Percentiles rank a stretch among this genome's conserved stretches.
These are phyloP conservation scores for Millerozyma miso DNA, from an alignment of 805 yeast genomes.

Conservation along the genomic window DNA sequence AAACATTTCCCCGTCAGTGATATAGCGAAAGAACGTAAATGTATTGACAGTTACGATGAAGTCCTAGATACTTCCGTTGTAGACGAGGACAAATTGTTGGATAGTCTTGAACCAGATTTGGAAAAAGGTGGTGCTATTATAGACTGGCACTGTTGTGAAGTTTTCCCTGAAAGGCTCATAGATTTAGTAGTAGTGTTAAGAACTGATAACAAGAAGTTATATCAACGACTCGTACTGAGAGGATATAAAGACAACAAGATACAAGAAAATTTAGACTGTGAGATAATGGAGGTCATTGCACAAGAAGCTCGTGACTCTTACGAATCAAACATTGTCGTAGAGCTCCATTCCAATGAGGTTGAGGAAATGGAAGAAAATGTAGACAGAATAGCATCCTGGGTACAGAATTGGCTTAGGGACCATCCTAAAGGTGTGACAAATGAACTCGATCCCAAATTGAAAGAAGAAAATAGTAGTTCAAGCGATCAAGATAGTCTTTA, in stretches of 20 bases:
- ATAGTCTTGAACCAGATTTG: constrained; percentile 71
- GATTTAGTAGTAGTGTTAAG: constrained; percentile 89
- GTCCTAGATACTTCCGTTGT: constrained; percentile 82
- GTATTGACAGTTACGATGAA: constrained; percentile 83
- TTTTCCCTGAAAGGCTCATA: constrained; percentile 87
- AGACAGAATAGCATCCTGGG: constrained; percentile 72
- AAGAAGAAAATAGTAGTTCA: constrained; percentile 7
- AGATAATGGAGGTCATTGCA: constrained; percentile 87
- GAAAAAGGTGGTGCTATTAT: constrained; percentile 84
- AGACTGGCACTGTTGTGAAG: constrained; percentile 98
- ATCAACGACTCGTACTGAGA: constrained; percentile 71
- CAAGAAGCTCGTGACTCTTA: constrained; percentile 86
- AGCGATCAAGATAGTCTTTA: constrained; percentile 11
- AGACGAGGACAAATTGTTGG: constrained; percentile 86
- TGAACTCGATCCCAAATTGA: constrained; percentile 18
- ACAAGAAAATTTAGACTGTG: constrained; percentile 91
- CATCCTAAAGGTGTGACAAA: constrained; percentile 31
- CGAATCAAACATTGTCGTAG: constrained; percentile 76
- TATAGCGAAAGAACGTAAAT: constrained; percentile 70
- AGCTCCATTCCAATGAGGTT: constrained; percentile 63
- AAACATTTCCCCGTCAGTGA: constrained; percentile 67
- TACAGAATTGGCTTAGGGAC: constrained; percentile 66
- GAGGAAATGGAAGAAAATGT: constrained; percentile 84
- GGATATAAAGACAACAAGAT: constrained; percentile 78
- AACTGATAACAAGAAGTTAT: constrained; percentile 66